Evolutionary conservation across 2,329 filamentous ascomycete genomes (phyloP).

Genomic region (Beauveria scarabaeidicola): DNA sequence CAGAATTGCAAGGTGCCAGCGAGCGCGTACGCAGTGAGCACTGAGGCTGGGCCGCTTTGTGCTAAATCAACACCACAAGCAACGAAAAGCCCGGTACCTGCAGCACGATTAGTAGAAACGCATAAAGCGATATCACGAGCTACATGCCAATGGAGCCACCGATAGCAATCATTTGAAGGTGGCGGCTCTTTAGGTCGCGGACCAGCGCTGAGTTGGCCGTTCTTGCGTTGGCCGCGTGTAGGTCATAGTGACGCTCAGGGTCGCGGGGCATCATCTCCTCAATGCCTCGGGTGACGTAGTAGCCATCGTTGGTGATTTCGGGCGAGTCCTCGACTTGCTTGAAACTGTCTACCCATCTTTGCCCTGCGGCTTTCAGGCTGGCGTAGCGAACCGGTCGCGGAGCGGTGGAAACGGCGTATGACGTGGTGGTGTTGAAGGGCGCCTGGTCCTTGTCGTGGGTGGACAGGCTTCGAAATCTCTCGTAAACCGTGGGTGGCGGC

Average conservation of each 20-base stretch:
- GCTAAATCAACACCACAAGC: constrained; percentile 8
- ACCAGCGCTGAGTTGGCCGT: constrained; percentile 10
- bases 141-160: constrained; percentile 9
- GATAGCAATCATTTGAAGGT: constrained; percentile 11
- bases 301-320: constrained; percentile 6
- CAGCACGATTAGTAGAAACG: not conserved
- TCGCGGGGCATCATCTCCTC: constrained; percentile 5
- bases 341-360: constrained; percentile 11
- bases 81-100: constrained; percentile 8
- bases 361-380: constrained; percentile 6
- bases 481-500: constrained; percentile 8
- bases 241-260: constrained; percentile 3
- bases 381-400: constrained; percentile 8
- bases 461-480: constrained; percentile 9
- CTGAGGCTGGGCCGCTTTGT: constrained; percentile 7
- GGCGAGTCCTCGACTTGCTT: not conserved
- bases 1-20: constrained; percentile 9
- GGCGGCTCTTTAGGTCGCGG: constrained; percentile 7
- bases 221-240: constrained; percentile 7
- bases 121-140: not conserved
- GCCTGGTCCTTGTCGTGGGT: constrained; percentile 2
- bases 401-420: constrained; percentile 5
- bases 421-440: not conserved
- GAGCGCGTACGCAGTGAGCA: constrained; percentile 9
- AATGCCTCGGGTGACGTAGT: constrained; percentile 8